Evolutionary conservation across 768 basidiomycete species (phyloP), one percentile per base, ranked within the genome.

Genomic region (Holtermanniella nyarrowii): DNA sequence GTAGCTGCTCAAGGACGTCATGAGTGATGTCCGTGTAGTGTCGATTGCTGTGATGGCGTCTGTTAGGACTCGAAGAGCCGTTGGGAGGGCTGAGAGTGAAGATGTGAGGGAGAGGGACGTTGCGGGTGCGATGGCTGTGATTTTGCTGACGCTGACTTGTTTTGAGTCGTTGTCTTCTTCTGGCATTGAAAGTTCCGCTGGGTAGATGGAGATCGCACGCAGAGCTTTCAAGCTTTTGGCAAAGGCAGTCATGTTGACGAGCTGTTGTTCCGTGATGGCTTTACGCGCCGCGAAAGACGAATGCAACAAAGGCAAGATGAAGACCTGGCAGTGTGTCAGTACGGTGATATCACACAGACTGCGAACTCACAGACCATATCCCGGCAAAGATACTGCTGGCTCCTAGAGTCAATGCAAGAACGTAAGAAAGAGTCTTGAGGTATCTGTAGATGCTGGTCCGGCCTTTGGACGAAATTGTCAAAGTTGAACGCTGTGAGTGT

Each of bases 21-120:
- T 52, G 22, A 71, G 51, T n/a, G 67, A 69, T n/a, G 59, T 64
- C 1, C 69, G 56, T 7, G 69, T 71, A 16, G 67, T 71, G n/a
- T 58, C 56, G 0, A 65, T 71, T 10, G 60, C 52, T 3, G 55
- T 44, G 20, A 69, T 47, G 1, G 59, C 49, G 1, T 57, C 22
- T 5, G 60, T n/a, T 1, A 71, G 53, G 5, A 16, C 11, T 10
- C 50, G 43, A 2, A 71, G 53, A 2, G 50, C 23, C 13, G 44
- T 45, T 5, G 56, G 23, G 0, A 60, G 46, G 14, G 14, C 5
- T 7, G 45, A 37, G 45, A 56, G 26, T 1, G 26, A 18, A 0
- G 13, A 10, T 37, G 2, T 55, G 16, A 21, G 47, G 37, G 31
- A 39, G 11, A 24, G 41, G 26, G 24, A 43, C 14, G 54, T 37